Conservation (phyloP, 345 rosid species). For the Trapa incisa region DNA sequence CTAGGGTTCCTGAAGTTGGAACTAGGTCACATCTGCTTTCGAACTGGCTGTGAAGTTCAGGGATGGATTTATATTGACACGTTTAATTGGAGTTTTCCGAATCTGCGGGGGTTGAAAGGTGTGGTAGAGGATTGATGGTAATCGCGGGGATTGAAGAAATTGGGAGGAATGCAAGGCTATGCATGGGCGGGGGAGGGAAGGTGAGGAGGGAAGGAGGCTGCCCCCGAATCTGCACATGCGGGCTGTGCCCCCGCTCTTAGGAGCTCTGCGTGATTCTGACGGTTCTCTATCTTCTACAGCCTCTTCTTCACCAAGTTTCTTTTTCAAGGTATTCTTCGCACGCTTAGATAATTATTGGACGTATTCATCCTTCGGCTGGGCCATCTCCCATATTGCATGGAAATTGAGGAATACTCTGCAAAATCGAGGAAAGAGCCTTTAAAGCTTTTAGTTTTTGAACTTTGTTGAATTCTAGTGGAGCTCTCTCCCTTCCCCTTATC, state of each 20-base stretch:
- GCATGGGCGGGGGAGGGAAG: conserved; percentile 25
- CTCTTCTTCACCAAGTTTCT: conserved; percentile 32
- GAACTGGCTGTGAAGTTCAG: neutral
- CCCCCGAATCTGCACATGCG: conserved; percentile 34
- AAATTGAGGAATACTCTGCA: no score
- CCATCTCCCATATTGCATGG: neutral
- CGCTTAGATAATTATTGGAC: neutral
- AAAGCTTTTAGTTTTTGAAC: no score
- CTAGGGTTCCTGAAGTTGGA: conserved; percentile 7
- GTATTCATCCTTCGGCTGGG: neutral
- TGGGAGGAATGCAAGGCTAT: conserved; percentile 46
- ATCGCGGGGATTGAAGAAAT: conserved; percentile 15
- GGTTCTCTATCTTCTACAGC: conserved; percentile 31
- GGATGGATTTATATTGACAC: neutral
- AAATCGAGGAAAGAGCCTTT: no score
- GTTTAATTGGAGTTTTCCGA: conserved; percentile 7
- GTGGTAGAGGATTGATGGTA: conserved; percentile 26
- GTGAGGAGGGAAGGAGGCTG: conserved; percentile 22
- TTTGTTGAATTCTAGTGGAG: no score
- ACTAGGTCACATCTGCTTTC: neutral
- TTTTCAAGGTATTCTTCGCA: conserved; percentile 38
- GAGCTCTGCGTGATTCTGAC: conserved; percentile 17
- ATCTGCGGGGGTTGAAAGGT: conserved; percentile 1
- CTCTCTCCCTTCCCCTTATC: no score
- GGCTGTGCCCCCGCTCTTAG: conserved; percentile 39